phyloP scores from a whole-genome alignment of 495 filamentous ascomycete genomes.

The Amphirosellinia nigrospora region DNA sequence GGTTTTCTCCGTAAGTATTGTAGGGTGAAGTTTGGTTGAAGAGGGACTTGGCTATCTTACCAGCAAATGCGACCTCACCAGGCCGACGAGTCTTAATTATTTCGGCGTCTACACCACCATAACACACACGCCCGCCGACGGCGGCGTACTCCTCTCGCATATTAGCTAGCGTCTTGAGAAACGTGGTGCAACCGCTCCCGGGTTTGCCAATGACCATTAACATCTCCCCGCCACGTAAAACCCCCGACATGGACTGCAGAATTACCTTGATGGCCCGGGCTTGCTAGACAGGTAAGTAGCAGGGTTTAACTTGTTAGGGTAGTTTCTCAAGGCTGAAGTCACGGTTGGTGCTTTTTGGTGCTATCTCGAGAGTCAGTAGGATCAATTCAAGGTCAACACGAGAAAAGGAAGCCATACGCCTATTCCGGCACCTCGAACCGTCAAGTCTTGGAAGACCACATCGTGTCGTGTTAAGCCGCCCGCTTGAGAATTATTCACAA shows the following conservation, averaged over 20 bases:
- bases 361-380: background rate
- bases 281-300: background rate
- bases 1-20: background rate
- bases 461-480: background rate
- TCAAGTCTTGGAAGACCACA: background rate
- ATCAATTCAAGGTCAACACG: background rate
- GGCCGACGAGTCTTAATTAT: background rate
- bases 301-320: background rate
- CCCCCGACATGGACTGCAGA: conserved; percentile 3
- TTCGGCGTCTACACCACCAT: background rate
- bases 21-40: background rate
- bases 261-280: background rate
- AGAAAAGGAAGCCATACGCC: background rate
- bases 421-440: conserved; percentile 2
- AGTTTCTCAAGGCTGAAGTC: background rate
- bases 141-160: conserved; percentile 66
- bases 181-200: conserved; percentile 77
- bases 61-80: conserved; percentile 4
- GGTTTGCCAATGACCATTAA: conserved; percentile 79
- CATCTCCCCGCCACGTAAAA: conserved; percentile 66
- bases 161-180: conserved; percentile 79
- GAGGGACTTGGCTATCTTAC: background rate
- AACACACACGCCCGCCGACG: background rate
- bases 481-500: background rate
- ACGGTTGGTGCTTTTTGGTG: background rate